These are phyloP conservation scores for Colletotrichum lindemuthianum DNA, from an alignment of 2,329 filamentous ascomycete genomes.

Conservation along the genomic window DNA sequence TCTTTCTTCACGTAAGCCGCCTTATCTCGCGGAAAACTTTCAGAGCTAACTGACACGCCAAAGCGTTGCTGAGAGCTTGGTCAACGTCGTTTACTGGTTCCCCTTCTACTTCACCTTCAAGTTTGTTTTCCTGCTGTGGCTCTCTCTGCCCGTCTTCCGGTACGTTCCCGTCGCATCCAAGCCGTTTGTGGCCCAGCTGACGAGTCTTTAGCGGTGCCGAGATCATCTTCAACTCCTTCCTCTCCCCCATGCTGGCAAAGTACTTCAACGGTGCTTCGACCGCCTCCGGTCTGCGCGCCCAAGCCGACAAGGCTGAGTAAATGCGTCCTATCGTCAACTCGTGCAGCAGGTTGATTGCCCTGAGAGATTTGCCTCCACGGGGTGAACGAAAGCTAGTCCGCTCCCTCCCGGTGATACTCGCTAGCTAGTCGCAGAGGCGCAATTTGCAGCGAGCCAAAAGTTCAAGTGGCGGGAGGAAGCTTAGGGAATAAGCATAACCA, in stretches of 20 bases:
- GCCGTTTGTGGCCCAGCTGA: conserved; percentile 35
- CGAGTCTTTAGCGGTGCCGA: conserved; percentile 80
- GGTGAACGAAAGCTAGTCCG: conserved; percentile 25
- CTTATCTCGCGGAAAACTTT: conserved; percentile 14
- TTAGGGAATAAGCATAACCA: conserved; percentile 17
- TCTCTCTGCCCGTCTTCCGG: conserved; percentile 93
- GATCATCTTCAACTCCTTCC: conserved; percentile 94
- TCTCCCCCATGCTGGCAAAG: conserved; percentile 89
- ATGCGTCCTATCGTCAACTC: conserved; percentile 31
- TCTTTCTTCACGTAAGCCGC: conserved; percentile 75
- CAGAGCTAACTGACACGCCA: conserved; percentile 22
- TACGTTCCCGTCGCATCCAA: conserved; percentile 60
- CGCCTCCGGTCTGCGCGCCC: conserved; percentile 86
- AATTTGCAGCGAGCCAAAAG: conserved; percentile 19
- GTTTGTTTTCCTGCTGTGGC: conserved; percentile 97
- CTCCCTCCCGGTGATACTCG: conserved; percentile 21
- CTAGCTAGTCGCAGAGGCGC: conserved; percentile 29
- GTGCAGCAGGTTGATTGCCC: conserved; percentile 31
- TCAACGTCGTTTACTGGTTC: conserved; percentile 93
- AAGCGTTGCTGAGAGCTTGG: conserved; percentile 80
- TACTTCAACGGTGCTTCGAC: conserved; percentile 83
- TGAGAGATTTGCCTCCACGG: conserved; percentile 29
- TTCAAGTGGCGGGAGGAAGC: conserved; percentile 24
- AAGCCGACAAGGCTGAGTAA: conserved; percentile 82
- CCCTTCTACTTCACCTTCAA: conserved; percentile 99